A percentile compares a stretch with the other conserved stretches of the same genome.
Conservation (phyloP, 208 protist species). For the Leishmania guyanensis region DNA sequence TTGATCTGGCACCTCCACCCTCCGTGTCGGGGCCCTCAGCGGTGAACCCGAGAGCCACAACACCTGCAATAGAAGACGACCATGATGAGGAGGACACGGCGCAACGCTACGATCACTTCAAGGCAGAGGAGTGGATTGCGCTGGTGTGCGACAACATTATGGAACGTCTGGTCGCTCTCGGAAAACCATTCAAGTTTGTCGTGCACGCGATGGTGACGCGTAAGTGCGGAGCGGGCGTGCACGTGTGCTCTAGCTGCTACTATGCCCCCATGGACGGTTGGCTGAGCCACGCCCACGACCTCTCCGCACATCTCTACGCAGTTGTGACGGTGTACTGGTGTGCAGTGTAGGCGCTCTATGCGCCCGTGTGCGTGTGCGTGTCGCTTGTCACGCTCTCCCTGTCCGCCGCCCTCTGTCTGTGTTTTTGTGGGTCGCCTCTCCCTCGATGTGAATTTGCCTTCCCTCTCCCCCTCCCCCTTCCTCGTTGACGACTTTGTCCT, state of each 20-base stretch:
- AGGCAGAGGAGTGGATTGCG: constrained; percentile 70
- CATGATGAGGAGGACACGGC: constrained; percentile 48
- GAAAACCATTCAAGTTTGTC: constrained; percentile 89
- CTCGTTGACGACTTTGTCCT: neutral
- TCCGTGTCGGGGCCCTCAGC: neutral
- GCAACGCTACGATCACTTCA: constrained; percentile 83
- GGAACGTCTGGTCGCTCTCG: constrained; percentile 74
- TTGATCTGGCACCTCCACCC: neutral
- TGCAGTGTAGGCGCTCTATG: constrained; percentile 44
- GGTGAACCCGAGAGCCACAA: neutral
- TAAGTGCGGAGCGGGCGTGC: constrained; percentile 81
- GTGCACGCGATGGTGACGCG: constrained; percentile 84
- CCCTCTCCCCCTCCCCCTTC: neutral
- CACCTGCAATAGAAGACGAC: constrained; percentile 15
- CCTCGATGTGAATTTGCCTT: neutral
- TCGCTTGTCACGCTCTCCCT: neutral
- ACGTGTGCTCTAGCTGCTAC: constrained; percentile 84
- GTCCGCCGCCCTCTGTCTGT: neutral
- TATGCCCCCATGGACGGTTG: constrained; percentile 82
- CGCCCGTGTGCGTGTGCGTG: neutral
- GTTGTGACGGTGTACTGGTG: constrained; percentile 90
- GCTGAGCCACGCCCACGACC: constrained; percentile 85
- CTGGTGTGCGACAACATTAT: constrained; percentile 86
- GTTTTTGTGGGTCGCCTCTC: neutral
- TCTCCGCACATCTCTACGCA: constrained; percentile 82